Percentiles rank a stretch among this genome's conserved stretches.
Evolutionary conservation across 176 grass and related monocot species (phyloP).

Genomic region (Juncus effusus): DNA sequence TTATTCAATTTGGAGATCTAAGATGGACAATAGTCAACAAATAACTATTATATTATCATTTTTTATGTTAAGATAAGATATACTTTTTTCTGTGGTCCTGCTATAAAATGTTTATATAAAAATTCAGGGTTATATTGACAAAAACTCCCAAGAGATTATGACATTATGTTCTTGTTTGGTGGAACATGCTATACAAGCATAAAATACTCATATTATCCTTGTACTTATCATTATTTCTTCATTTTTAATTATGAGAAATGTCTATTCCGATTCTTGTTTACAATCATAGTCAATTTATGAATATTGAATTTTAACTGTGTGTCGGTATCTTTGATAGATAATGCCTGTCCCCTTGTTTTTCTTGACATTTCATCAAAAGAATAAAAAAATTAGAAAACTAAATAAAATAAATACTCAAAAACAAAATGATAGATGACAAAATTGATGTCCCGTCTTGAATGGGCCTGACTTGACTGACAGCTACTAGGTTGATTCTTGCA

Average conservation of each 20-base stretch:
- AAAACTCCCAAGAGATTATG: too few species aligned
- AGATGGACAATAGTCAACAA: too few species aligned
- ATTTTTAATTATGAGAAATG: neutral
- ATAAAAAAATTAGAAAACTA: neutral
- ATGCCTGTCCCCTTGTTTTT: too few species aligned
- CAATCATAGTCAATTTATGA: slow-evolving; percentile 12
- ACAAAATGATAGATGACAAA: slow-evolving; percentile 13
- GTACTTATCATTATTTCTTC: neutral
- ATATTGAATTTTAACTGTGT: slow-evolving; percentile 10
- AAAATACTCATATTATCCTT: neutral
- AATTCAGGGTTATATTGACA: too few species aligned
- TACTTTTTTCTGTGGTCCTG: too few species aligned
- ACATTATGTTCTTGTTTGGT: too few species aligned
- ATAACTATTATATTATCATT: too few species aligned
- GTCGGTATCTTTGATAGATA: slow-evolving; percentile 8
- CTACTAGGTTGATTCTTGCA: slow-evolving; percentile 14
- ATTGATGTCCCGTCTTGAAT: neutral
- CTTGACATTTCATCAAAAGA: neutral
- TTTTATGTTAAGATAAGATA: too few species aligned
- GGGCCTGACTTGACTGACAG: neutral
- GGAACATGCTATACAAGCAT: too few species aligned
- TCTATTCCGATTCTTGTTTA: neutral
- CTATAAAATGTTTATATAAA: too few species aligned
- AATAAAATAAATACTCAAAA: slow-evolving; percentile 1
- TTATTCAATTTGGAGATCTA: too few species aligned